A percentile compares a stretch with the other conserved stretches of the same genome.
These are phyloP conservation scores for Solanum arcanum DNA, from an alignment of 257 asterid species.

Conservation along the genomic window DNA sequence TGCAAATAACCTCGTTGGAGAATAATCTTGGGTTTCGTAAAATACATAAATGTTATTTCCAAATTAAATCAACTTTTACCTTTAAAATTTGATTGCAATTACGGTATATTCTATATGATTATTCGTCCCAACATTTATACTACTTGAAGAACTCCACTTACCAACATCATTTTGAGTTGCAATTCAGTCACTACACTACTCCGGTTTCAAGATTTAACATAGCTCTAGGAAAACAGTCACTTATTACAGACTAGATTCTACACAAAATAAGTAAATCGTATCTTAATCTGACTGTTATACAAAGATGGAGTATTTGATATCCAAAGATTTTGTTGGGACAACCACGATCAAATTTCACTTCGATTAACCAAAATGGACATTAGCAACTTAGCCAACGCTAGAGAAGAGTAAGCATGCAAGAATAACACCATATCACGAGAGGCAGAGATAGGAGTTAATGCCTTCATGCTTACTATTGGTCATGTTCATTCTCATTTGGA, in stretches of 20 bases:
- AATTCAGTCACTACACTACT: not conserved
- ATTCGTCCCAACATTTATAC: not conserved
- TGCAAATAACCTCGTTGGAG: not conserved
- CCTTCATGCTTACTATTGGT: not conserved
- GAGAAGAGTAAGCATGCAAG: not conserved
- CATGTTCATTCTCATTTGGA: not conserved
- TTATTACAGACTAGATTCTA: not conserved
- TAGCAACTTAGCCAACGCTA: not conserved
- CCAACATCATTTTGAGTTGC: not conserved
- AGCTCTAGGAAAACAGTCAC: not conserved
- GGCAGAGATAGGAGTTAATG: not conserved
- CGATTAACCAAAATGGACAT: not conserved
- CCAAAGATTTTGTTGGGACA: not conserved
- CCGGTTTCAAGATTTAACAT: not conserved
- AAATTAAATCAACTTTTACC: not conserved
- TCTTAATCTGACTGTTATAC: not conserved
- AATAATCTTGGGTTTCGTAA: not conserved
- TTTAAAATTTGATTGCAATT: not conserved
- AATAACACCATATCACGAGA: not conserved
- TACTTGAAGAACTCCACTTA: not conserved
- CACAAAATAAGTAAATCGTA: not conserved
- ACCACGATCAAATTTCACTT: not conserved
- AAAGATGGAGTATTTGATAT: not conserved
- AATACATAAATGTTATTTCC: not conserved
- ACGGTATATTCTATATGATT: not conserved